phyloP scores from a whole-genome alignment of 2,329 filamentous ascomycete genomes.

The Chaetomium olivaceum region DNA sequence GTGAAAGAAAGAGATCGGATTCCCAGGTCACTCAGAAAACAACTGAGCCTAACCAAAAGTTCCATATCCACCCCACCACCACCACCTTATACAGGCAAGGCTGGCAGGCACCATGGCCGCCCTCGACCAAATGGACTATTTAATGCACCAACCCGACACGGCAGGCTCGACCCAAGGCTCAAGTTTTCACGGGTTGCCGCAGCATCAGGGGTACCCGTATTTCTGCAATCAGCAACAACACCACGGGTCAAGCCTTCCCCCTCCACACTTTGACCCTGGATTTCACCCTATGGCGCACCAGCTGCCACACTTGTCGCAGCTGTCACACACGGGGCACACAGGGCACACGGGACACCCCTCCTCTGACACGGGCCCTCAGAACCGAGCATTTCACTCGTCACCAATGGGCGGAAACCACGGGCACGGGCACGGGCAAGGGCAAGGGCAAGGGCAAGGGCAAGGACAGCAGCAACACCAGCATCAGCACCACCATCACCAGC shows the following conservation, averaged over 20 bases:
- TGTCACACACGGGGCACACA: constrained; percentile 12
- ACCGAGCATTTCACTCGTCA: constrained; percentile 6
- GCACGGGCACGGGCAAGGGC: constrained; percentile 1
- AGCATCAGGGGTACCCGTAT: constrained; percentile 28
- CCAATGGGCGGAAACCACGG: neutral
- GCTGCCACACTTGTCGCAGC: constrained; percentile 16
- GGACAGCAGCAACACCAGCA: constrained; percentile 1
- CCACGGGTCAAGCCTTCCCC: constrained; percentile 25
- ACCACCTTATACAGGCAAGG: neutral
- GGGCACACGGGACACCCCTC: too few relatives aligned
- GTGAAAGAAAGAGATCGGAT: neutral
- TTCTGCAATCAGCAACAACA: constrained; percentile 23
- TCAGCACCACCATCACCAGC: constrained; percentile 10
- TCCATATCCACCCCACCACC: too few relatives aligned
- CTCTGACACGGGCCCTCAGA: neutral
- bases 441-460: constrained; percentile 19
- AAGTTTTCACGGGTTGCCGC: constrained; percentile 22
- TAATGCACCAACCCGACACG: constrained; percentile 34
- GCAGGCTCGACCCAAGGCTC: constrained; percentile 6
- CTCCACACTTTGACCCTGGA: constrained; percentile 19
- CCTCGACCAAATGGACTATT: constrained; percentile 40
- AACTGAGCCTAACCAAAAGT: neutral
- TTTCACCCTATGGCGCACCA: constrained; percentile 23
- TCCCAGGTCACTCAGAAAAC: neutral
- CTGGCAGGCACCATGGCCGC: constrained; percentile 14